A percentile compares a stretch with the other conserved stretches of the same genome.
Conservation (phyloP, 2,329 filamentous ascomycete genomes). For the Trichoderma breve region DNA sequence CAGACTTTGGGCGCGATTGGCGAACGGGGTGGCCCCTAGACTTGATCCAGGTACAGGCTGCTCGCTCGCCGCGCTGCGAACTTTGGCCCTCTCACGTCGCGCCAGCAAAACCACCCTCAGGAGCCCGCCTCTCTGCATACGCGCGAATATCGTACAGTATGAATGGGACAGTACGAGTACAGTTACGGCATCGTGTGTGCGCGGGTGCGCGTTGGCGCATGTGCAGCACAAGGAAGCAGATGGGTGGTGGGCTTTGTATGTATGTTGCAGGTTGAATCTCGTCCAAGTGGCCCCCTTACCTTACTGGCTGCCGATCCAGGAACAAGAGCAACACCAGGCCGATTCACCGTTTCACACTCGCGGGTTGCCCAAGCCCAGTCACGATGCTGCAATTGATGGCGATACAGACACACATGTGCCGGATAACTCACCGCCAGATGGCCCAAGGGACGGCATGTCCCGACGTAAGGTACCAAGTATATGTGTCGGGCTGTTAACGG, state of each 20-base stretch:
- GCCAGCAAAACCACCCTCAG: slow-evolving; percentile 5
- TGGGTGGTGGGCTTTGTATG: background rate
- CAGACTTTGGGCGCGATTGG: background rate
- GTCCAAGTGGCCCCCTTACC: background rate
- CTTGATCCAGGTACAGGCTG: background rate
- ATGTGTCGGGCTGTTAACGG: background rate
- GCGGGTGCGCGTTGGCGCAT: background rate
- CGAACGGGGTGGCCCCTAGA: background rate
- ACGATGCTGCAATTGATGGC: background rate
- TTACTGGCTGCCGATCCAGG: background rate
- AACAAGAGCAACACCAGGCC: background rate
- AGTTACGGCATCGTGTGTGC: background rate
- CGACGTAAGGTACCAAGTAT: background rate
- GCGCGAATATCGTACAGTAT: background rate
- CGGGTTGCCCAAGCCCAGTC: background rate
- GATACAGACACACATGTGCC: background rate
- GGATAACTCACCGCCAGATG: slow-evolving; percentile 7
- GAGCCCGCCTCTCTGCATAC: background rate
- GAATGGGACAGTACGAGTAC: background rate
- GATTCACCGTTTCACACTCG: background rate
- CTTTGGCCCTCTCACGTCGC: background rate
- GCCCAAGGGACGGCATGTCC: background rate
- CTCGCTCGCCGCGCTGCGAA: background rate
- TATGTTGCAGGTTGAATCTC: background rate
- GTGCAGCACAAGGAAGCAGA: background rate